phyloP scores from a whole-genome alignment of 805 yeast genomes.

The Ogataea paraovalis region DNA sequence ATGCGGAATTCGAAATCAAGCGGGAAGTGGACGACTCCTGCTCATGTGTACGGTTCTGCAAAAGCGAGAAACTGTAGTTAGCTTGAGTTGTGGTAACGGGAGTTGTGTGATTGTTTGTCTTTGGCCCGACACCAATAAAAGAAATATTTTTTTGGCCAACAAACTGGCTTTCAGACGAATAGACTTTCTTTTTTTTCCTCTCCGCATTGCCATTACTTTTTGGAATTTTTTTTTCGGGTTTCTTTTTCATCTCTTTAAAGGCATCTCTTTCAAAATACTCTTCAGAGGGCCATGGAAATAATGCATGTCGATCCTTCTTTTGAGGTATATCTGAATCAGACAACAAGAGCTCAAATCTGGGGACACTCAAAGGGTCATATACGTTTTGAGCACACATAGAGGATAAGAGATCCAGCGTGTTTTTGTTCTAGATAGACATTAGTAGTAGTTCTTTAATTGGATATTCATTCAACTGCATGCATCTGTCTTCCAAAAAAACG shows the following conservation, averaged over 20 bases:
- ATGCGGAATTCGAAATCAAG: no score
- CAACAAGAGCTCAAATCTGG: slow-evolving; percentile 2
- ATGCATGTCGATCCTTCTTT: slow-evolving; percentile 3
- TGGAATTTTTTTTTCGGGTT: not conserved
- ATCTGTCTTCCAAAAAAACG: not conserved
- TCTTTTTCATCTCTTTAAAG: slow-evolving; percentile 4
- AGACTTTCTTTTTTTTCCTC: no score
- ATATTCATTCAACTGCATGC: not conserved
- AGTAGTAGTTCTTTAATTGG: no score
- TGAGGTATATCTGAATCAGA: slow-evolving; percentile 6
- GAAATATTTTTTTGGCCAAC: no score
- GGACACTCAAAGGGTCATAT: slow-evolving; percentile 13
- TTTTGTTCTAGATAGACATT: slow-evolving; percentile 12
- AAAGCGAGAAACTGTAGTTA: no score
- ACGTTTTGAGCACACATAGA: slow-evolving; percentile 17
- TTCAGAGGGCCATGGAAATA: slow-evolving; percentile 19
- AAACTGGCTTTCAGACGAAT: no score
- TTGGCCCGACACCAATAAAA: no score
- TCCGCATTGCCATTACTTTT: not conserved
- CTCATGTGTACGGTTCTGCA: no score
- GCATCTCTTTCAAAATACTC: slow-evolving; percentile 20
- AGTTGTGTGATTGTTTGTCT: no score
- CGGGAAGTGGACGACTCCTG: no score
- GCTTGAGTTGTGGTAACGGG: no score
- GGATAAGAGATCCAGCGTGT: slow-evolving; percentile 17